Conservation (phyloP, 495 filamentous ascomycete genomes). For the Trichocladium antarcticum region DNA sequence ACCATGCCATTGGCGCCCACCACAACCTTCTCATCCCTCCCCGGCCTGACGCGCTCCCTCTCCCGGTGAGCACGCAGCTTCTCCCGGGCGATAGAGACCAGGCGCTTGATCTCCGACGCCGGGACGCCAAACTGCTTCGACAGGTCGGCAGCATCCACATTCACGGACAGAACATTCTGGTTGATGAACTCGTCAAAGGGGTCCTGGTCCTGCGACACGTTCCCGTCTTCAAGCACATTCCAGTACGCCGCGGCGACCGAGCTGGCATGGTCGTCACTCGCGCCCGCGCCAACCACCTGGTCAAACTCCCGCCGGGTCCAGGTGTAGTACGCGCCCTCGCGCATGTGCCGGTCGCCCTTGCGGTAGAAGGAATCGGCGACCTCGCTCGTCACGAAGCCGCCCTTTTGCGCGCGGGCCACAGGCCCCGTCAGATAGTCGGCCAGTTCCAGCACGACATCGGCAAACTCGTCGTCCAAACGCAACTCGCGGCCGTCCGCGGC, state of each 20-base stretch:
- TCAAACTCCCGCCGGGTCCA: constrained; percentile 89
- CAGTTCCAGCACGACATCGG: constrained; percentile 72
- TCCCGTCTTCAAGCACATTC: constrained; percentile 78
- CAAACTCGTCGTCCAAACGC: constrained; percentile 43
- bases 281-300: constrained; percentile 48
- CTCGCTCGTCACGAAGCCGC: constrained; percentile 82
- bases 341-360: constrained; percentile 67
- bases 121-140: constrained; percentile 68
- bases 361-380: constrained; percentile 81
- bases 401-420: constrained; percentile 52
- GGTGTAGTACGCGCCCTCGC: constrained; percentile 90
- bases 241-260: constrained; percentile 74
- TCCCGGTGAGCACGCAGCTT: constrained; percentile 66
- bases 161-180: constrained; percentile 48
- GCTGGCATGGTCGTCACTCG: constrained; percentile 44
- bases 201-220: constrained; percentile 74
- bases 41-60: constrained; percentile 65
- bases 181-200: constrained; percentile 91
- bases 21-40: constrained; percentile 84
- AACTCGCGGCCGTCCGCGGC: constrained; percentile 16
- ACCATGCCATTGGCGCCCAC: constrained; percentile 82
- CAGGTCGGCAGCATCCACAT: constrained; percentile 48
- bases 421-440: constrained; percentile 67
- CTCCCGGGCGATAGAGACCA: constrained; percentile 55
- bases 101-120: constrained; percentile 57